Evolutionary conservation across 306 rosid species (phyloP), one percentile per base, ranked within the genome.

Genomic region (Begonia loranthoides): DNA sequence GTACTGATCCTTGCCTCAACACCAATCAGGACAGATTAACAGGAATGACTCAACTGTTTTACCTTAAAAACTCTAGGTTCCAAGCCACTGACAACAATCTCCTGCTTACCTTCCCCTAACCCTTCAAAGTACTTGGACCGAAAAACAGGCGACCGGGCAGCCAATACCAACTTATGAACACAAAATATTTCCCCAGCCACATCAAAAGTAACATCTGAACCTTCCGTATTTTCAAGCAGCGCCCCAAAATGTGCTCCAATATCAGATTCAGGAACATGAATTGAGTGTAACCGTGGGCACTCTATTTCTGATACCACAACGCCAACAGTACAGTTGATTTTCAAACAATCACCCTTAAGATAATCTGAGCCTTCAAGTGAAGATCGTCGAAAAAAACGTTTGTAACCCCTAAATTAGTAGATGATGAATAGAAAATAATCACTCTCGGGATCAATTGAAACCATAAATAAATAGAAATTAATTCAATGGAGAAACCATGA

Each of bases 61-160:
- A 88, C 96, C 96, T 84, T 88, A 68, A 88, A 88, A 68, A 88
- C 83, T 50, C 79, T 79, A 58, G 96, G 94, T 48, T 88, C 96
- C 45, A 84, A 71, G 60, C 81, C 93, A 66, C 81, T 76, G 34
- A 81, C 80, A 41, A 81, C 72, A 50, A 81, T 41, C 50, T 51
- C 65, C 57, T 51, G 57, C 64, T 60, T 40, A 10, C 28, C 70
- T 79, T 77, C 79, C 55, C 73, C 86, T 44, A 69, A 13, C 68
- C 55, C 70, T 50, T 74, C 92, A 61, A 66, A 81, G 73, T 83
- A 79, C 62, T 81, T 87, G 1, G 93, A 89, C 66, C 79, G 80
- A 56, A 88, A 88, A 52, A 84, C 82, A 50, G 93, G 80, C 53
- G 94, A 88, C 19, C 94, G 77, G 4, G 88, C 94, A 15, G 93